A percentile compares a stretch with the other conserved stretches of the same genome.
Evolutionary conservation across 2,329 filamentous ascomycete species (phyloP).

Genomic region (Epichloe aotearoae): DNA sequence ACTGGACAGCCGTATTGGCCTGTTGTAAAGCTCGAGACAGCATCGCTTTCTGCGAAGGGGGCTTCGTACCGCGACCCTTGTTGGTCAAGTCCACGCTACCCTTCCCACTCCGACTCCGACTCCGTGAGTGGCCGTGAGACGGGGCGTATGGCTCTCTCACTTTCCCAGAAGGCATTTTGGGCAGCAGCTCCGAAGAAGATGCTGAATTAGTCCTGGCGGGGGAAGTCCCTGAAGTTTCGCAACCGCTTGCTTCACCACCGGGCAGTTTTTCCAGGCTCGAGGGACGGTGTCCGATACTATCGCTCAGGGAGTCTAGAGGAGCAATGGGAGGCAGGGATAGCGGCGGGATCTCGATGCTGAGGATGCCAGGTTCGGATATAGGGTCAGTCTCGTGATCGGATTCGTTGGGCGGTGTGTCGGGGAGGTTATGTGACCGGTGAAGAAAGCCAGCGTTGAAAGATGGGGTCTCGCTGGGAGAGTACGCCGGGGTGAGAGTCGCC

Average conservation of each 20-base stretch:
- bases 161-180: constrained; percentile 19
- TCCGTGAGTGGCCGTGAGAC: constrained; percentile 18
- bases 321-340: constrained; percentile 14
- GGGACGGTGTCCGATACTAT: neutral
- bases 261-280: constrained; percentile 5
- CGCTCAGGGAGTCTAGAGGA: constrained; percentile 13
- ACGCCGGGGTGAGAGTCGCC: constrained; percentile 2
- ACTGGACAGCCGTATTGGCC: constrained; percentile 85
- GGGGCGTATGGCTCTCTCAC: constrained; percentile 15
- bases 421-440: neutral
- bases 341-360: neutral
- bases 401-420: constrained; percentile 5
- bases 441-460: neutral
- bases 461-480: constrained; percentile 1
- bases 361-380: neutral
- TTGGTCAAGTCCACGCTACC: constrained; percentile 19
- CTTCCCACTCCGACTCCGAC: constrained; percentile 20
- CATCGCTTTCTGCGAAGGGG: constrained; percentile 84
- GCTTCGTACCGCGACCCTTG: constrained; percentile 21
- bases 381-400: neutral
- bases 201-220: constrained; percentile 1
- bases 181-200: constrained; percentile 4
- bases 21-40: constrained; percentile 90
- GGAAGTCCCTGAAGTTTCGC: constrained; percentile 9
- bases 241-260: constrained; percentile 5